Evolutionary conservation across 441 rosid species (phyloP).

Genomic region (Isatis lusitanica): DNA sequence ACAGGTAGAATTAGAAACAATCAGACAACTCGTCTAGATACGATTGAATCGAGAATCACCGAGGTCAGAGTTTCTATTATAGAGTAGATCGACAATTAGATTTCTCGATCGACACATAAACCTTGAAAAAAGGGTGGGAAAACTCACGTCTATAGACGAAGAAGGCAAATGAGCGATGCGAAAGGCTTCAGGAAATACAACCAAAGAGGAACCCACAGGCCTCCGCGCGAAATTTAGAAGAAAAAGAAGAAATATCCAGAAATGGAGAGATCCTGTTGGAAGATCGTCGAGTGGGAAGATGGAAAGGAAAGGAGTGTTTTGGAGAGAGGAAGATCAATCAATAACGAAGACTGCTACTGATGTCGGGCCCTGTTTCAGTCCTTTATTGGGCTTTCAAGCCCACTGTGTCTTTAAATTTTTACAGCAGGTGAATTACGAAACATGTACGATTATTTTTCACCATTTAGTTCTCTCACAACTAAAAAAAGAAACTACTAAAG

Average conservation of each 20-base stretch:
- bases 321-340: background rate
- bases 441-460: background rate
- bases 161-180: background rate
- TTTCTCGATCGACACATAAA: background rate
- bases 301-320: background rate
- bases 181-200: background rate
- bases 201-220: too few relatives aligned
- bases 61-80: background rate
- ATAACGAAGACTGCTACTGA: background rate
- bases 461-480: too few relatives aligned
- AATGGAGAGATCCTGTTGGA: slow-evolving; percentile 1
- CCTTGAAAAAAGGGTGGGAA: background rate
- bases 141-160: background rate
- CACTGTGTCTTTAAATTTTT: background rate
- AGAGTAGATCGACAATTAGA: background rate
- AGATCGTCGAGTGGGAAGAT: background rate
- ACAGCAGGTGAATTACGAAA: background rate
- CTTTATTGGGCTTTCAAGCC: slow-evolving; percentile 4
- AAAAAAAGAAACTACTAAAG: too few relatives aligned
- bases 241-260: background rate
- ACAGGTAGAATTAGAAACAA: background rate
- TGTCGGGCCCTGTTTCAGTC: background rate
- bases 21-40: background rate
- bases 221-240: too few relatives aligned
- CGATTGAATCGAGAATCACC: background rate